These are phyloP conservation scores for Solanum hybrid DNA, from an alignment of 305 asterid genomes.

Conservation along the genomic window DNA sequence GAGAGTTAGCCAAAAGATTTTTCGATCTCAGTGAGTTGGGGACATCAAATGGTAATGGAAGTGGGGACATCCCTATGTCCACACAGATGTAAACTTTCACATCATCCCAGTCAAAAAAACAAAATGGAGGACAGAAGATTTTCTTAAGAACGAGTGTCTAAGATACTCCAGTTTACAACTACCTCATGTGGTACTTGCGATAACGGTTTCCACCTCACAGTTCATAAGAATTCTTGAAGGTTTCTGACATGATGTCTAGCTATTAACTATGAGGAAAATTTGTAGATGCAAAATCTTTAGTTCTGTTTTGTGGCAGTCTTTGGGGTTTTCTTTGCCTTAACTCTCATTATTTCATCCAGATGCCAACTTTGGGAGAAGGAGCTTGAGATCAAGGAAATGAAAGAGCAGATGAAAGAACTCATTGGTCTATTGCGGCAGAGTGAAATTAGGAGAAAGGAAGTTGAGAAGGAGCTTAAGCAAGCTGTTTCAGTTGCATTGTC, in stretches of 20 bases:
- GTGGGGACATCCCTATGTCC: neutral
- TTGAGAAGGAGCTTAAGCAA: conserved; percentile 80
- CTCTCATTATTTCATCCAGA: conserved; percentile 28
- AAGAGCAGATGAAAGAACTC: conserved; percentile 93
- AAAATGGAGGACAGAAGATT: neutral
- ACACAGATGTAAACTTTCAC: neutral
- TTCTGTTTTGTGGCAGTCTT: neutral
- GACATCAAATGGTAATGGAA: neutral
- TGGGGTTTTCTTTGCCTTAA: conserved; percentile 8
- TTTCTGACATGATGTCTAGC: neutral
- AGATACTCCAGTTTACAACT: neutral
- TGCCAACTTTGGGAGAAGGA: conserved; percentile 88
- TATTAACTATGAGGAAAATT: neutral
- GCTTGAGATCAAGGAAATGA: conserved; percentile 80
- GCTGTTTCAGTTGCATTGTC: conserved; percentile 44
- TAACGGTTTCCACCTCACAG: neutral
- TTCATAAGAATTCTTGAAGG: neutral
- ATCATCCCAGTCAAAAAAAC: neutral
- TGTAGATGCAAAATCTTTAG: neutral
- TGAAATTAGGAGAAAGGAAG: conserved; percentile 78
- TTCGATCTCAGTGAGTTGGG: neutral
- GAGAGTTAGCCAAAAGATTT: neutral
- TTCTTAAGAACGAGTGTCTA: neutral
- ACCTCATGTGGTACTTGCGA: neutral
- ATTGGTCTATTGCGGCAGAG: conserved; percentile 74